phyloP scores from a whole-genome alignment of 257 asterid species.

The Rauvolfia tetraphylla region DNA sequence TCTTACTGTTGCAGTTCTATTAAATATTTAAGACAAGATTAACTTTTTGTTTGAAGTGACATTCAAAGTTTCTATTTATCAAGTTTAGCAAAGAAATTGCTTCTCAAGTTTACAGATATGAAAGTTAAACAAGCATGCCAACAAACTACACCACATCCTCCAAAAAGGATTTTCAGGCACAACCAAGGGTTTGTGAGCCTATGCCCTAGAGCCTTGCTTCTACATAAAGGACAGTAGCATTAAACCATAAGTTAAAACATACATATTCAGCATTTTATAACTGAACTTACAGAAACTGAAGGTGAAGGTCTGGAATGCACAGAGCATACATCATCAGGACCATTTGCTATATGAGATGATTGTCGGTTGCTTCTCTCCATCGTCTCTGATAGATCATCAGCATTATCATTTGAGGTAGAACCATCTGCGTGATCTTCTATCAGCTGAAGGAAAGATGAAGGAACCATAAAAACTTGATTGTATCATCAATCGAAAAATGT shows the following conservation, averaged over 20 bases:
- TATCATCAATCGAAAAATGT: conserved; percentile 15
- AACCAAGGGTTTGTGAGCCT: not conserved
- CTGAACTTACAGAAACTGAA: conserved; percentile 21
- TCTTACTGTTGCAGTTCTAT: not conserved
- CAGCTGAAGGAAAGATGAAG: conserved; percentile 47
- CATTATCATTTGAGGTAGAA: conserved; percentile 31
- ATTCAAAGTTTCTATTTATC: not conserved
- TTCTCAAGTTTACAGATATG: not conserved
- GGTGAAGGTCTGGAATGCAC: conserved; percentile 14
- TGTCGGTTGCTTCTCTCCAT: conserved; percentile 42
- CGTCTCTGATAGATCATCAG: conserved; percentile 40
- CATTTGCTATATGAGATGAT: conserved; percentile 37
- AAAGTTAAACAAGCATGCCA: not conserved
- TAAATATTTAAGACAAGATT: not conserved
- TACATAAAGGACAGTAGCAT: not conserved
- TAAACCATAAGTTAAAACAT: not conserved
- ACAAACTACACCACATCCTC: not conserved
- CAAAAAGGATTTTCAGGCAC: not conserved
- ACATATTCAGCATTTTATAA: not conserved
- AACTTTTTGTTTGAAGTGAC: not conserved
- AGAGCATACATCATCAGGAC: conserved; percentile 28
- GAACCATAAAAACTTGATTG: conserved; percentile 12
- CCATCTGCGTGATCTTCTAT: conserved; percentile 50
- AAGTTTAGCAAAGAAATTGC: not conserved
- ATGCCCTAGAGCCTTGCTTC: not conserved